phyloP scores from a whole-genome alignment of 495 filamentous ascomycete species.

The Aspergillus conjunctus region DNA sequence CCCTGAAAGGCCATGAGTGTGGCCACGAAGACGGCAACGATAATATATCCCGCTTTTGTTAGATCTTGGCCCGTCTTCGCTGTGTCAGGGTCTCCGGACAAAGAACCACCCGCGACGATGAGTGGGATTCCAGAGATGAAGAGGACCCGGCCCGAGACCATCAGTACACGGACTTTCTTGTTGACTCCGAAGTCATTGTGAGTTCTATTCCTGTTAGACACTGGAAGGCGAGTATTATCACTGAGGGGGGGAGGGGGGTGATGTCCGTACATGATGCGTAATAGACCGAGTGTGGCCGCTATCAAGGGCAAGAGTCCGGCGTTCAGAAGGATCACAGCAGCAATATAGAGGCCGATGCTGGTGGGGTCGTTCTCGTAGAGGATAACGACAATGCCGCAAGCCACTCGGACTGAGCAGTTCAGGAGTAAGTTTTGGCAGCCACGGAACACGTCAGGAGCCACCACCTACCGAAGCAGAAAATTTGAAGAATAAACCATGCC shows the following conservation, averaged over 20 bases:
- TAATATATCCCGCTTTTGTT: slow-evolving; percentile 32
- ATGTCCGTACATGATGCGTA: slow-evolving; percentile 32
- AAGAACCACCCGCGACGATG: slow-evolving; percentile 28
- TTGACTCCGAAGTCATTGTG: slow-evolving; percentile 16
- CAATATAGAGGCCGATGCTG: slow-evolving; percentile 25
- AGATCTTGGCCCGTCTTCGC: slow-evolving; percentile 25
- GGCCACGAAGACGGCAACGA: slow-evolving; percentile 29
- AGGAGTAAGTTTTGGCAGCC: not conserved
- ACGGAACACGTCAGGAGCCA: no score
- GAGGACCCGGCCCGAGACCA: slow-evolving; percentile 27
- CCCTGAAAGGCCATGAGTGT: slow-evolving; percentile 27
- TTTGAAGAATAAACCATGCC: slow-evolving; percentile 24
- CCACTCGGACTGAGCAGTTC: slow-evolving; percentile 23
- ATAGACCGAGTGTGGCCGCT: slow-evolving; percentile 29
- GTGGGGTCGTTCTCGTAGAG: slow-evolving; percentile 24
- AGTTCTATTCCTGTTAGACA: slow-evolving; percentile 9
- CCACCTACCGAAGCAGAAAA: slow-evolving; percentile 21
- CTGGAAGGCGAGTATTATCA: not conserved
- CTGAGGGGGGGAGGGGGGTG: not conserved
- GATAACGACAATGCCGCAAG: slow-evolving; percentile 27
- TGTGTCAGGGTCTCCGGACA: slow-evolving; percentile 22
- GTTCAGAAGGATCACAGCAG: slow-evolving; percentile 30
- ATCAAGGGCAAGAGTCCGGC: slow-evolving; percentile 33
- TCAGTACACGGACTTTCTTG: slow-evolving; percentile 15
- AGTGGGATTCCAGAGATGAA: slow-evolving; percentile 30